phyloP scores from a whole-genome alignment of 306 rosid genomes.

The Trifolium dubium region DNA sequence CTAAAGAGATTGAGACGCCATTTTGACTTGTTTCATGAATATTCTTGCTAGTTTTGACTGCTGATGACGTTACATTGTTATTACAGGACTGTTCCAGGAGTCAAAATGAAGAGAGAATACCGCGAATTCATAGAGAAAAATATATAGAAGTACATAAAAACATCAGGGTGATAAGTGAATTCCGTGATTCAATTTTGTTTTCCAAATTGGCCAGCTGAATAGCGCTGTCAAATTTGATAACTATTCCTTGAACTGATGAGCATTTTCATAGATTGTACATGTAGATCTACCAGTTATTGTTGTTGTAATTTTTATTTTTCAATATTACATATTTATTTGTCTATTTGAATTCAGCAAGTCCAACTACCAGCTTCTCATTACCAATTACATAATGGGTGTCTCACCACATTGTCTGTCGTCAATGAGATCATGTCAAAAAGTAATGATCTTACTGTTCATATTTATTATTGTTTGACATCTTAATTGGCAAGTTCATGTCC shows the following conservation, averaged over 20 bases:
- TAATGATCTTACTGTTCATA: background rate
- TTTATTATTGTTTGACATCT: slow-evolving; percentile 9
- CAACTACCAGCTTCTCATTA: slow-evolving; percentile 17
- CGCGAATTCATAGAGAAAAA: slow-evolving; percentile 78
- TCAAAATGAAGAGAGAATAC: slow-evolving; percentile 92
- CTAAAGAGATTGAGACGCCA: background rate
- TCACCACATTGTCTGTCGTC: background rate
- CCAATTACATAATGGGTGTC: slow-evolving; percentile 6
- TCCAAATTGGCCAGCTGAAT: slow-evolving; percentile 51
- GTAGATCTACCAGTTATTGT: slow-evolving; percentile 45
- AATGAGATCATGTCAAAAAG: too few species aligned
- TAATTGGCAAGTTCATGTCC: background rate
- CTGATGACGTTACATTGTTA: slow-evolving; percentile 27
- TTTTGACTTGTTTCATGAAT: slow-evolving; percentile 5
- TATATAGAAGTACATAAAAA: slow-evolving; percentile 54
- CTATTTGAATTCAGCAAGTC: slow-evolving; percentile 26
- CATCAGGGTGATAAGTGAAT: slow-evolving; percentile 31
- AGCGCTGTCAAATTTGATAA: slow-evolving; percentile 54
- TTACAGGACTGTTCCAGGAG: slow-evolving; percentile 83
- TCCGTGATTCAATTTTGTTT: slow-evolving; percentile 69
- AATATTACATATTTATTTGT: slow-evolving; percentile 22
- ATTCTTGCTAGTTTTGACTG: slow-evolving; percentile 19
- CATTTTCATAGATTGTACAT: slow-evolving; percentile 52
- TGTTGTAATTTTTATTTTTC: slow-evolving; percentile 34
- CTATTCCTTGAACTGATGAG: slow-evolving; percentile 38